Evolutionary conservation across 441 rosid genomes (phyloP).

Genomic region (Adansonia grandidieri): DNA sequence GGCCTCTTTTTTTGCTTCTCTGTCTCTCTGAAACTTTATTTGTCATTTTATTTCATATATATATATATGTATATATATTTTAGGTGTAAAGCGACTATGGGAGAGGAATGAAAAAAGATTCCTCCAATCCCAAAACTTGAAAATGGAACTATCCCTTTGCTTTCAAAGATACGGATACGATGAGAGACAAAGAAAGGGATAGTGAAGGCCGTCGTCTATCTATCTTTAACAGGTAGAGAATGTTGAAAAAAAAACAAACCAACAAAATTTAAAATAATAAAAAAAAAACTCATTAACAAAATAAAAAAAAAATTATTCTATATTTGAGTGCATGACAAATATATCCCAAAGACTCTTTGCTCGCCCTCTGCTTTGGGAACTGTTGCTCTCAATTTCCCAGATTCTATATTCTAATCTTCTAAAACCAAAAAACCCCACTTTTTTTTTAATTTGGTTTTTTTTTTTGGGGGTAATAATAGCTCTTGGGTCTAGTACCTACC

Average conservation of each 20-base stretch:
- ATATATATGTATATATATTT: not conserved
- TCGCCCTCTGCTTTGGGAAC: constrained; percentile 44
- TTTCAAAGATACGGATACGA: constrained; percentile 47
- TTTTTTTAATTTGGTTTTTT: not conserved
- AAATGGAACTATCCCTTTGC: constrained; percentile 41
- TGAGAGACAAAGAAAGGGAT: constrained; percentile 19
- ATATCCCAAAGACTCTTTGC: not conserved
- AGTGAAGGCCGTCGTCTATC: constrained; percentile 49
- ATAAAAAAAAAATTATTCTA: not conserved
- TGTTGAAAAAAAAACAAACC: constrained; percentile 32
- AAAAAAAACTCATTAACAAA: too few relatives aligned
- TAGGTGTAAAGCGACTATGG: constrained; percentile 24
- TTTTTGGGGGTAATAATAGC: not conserved
- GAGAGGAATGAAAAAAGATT: constrained; percentile 30
- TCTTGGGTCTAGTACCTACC: not conserved
- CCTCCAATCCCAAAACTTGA: constrained; percentile 66
- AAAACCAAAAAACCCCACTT: constrained; percentile 37
- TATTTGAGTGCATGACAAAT: constrained; percentile 25
- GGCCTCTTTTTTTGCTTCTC: constrained; percentile 38
- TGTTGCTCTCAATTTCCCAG: constrained; percentile 45
- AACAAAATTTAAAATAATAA: not conserved
- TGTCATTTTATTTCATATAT: constrained; percentile 11
- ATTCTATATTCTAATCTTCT: constrained; percentile 25
- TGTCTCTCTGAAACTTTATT: constrained; percentile 20
- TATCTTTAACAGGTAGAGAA: constrained; percentile 28